Evolutionary conservation across 2,329 filamentous ascomycete genomes (phyloP).

Genomic region (Calonectria naviculata): DNA sequence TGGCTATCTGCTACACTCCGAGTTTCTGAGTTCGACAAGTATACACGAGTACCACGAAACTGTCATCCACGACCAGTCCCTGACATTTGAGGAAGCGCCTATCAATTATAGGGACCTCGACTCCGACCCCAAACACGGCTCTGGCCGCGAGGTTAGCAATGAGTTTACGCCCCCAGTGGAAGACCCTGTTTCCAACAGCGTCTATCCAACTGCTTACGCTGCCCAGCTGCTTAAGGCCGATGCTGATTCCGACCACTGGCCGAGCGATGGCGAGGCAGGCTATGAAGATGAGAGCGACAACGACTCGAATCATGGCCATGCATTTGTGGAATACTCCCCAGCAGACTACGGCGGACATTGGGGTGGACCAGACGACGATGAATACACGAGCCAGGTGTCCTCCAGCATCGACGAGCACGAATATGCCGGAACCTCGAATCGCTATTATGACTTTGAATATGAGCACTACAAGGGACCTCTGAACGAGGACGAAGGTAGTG

Average conservation of each 20-base stretch:
- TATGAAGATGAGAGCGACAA: background rate
- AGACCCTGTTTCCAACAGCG: background rate
- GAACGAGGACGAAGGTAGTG: background rate
- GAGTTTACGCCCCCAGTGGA: background rate
- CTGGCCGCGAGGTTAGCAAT: background rate
- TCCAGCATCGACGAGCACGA: background rate
- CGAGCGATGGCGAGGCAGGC: background rate
- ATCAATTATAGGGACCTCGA: background rate
- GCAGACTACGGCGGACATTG: background rate
- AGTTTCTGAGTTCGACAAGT: background rate
- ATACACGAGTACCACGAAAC: background rate
- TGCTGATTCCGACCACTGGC: background rate
- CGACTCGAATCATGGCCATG: background rate
- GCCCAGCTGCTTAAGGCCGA: background rate
- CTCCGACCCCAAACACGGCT: background rate
- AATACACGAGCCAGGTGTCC: background rate
- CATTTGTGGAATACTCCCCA: background rate
- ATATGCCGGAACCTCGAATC: background rate
- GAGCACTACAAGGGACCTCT: background rate
- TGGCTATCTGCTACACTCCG: background rate
- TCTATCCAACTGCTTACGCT: background rate
- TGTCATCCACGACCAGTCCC: background rate
- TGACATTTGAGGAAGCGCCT: background rate
- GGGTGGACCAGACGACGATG: background rate
- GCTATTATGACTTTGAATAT: background rate